Conservation (phyloP, 192 early-diverging fungal genomes). For the Coemansia sp. region DNA sequence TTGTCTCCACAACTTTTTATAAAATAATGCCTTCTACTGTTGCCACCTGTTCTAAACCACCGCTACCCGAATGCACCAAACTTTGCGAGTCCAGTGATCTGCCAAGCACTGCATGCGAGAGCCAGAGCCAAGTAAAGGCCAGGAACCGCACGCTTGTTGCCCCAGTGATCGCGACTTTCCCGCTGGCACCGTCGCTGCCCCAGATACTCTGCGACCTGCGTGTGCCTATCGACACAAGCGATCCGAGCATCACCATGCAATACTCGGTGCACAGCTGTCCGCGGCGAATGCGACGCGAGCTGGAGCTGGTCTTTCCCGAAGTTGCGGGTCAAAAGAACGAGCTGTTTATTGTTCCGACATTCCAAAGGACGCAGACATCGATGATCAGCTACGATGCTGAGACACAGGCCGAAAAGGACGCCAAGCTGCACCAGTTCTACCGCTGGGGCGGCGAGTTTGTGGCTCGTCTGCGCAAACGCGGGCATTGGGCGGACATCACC, state of each 20-base stretch:
- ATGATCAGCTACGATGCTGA: constrained; percentile 71
- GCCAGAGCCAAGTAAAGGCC: too few relatives aligned
- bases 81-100: not conserved
- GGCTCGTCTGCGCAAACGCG: constrained; percentile 52
- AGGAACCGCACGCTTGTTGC: constrained; percentile 11
- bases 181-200: constrained; percentile 18
- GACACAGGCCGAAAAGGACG: constrained; percentile 78
- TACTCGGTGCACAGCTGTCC: constrained; percentile 52
- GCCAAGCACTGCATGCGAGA: not conserved
- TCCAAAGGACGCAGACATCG: constrained; percentile 72
- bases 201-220: constrained; percentile 14
- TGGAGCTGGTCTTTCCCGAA: constrained; percentile 70
- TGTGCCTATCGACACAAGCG: constrained; percentile 14
- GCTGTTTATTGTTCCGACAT: constrained; percentile 76
- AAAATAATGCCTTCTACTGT: constrained; percentile 19
- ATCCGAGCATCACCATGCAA: constrained; percentile 14
- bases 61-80: not conserved
- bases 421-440: constrained; percentile 79
- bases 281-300: constrained; percentile 61
- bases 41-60: not conserved
- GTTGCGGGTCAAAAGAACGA: constrained; percentile 43
- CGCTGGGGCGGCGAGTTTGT: constrained; percentile 66
- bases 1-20: too few relatives aligned
- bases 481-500: constrained; percentile 87
- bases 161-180: constrained; percentile 24